Base-by-base conservation (phyloP, 176 grass and related monocot genomes). In the Cymbopogon citratus region DNA sequence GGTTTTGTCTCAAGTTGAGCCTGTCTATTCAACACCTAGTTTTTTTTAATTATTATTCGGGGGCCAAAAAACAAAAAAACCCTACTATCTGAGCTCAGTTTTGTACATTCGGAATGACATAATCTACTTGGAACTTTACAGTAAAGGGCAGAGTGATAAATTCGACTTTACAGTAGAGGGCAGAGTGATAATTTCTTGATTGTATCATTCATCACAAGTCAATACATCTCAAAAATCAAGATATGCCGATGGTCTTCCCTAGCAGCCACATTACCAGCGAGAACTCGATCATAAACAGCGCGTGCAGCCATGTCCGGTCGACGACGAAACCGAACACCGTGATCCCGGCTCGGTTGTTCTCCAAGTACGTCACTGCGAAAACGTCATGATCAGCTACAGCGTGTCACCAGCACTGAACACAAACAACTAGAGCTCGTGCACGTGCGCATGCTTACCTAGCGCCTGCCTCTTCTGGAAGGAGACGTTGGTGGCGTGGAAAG, bases 381-480 rank as follows among this genome's bases (percentile, higher is more conserved):
- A 83, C 70, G 26, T 38, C 80, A 87, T 70, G 80, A 79, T 12
- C 40, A 62, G 19, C 25, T 5, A 82, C 75, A 75, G 84, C 73
- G 28, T 68, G 63, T 5, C 45, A 75, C 36, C 9, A 69, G 33
- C 29, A 52, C 1, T 41, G 43, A 23, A 51, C 45, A 13, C 45
- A 46, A 2, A 54, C 27, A 49, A 39, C 27, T 12, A 40, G 3
- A 36, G 56, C 23, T 29, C 38, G 65, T 59, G 54, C 54, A 12
- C 12, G 40, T 5, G 28, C 9, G 71, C 18, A 9, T 27, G 28
- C 31, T 74, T 46, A 97, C 92, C 90, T 44, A 98, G 88, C 5
- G 92, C 92, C 85, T 98, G 96, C 86, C 92, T 87, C 87, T 95
- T 95, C 77, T 93, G 92, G 74, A 82, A 98, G 35, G 92, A 93